Base-by-base conservation (phyloP, 345 rosid genomes). In the Barbarea vulgaris region DNA sequence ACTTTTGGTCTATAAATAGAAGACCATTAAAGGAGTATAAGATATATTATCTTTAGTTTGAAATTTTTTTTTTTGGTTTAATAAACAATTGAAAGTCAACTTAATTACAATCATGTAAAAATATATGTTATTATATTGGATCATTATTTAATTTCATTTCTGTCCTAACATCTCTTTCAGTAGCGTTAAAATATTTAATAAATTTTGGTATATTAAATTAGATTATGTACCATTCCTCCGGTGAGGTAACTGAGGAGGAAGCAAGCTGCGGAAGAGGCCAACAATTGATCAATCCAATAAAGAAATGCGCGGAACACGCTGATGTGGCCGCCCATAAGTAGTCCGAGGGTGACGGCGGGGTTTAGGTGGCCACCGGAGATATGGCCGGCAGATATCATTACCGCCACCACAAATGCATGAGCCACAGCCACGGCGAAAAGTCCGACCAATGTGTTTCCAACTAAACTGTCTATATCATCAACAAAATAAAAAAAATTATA, bases 281-380 rank as follows among this genome's bases (percentile, higher is more conserved):
- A 58, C 67, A 94, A 64, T 53, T 94, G 98, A 70, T 77, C 86
- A 33, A 94, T 83, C 91, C 88, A 81, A 37, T 94, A 91, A 12
- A 91, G 87, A 17, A 91, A 34, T 22, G 93, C 84, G 18, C 93
- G 90, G 82, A 91, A 53, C 11, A 94, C 73, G 17, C 89, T 88
- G 77, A 91, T 89, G 80, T 83, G 88, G 36, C 98, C 97, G 2
- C 98, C 97, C 6, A 76, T 48, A 11, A 91, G 89, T 51, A 93
- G 88, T 64, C 96, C 94, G 3, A 93, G 65, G 7, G 98, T 88
- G n/a, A 93, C 98, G 0, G 97, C 90, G 0, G 98, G 98, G 76
- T 91, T 94, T 18, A 94, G 93, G 80, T 91, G 98, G 4, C 98
- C 97, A 19, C 96, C 98, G 17, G 96, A 94, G 66, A 88, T 87